Evolutionary conservation across 1,284 basidiomycete genomes (phyloP).

Genomic region (Ganoderma multipileum): DNA sequence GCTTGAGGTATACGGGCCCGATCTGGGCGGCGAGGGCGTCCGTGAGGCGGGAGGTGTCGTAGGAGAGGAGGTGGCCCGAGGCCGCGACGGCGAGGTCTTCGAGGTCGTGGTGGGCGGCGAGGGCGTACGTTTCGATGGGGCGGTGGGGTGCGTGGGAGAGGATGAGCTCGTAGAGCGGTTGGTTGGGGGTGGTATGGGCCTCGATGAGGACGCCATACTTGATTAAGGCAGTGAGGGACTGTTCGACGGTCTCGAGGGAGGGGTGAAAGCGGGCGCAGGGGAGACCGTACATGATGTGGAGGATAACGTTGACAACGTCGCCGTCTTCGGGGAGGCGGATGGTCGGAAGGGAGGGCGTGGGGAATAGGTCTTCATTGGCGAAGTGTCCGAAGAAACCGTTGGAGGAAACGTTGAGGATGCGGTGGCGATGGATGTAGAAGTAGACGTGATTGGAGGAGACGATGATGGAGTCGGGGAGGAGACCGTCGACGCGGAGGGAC

Average conservation of each 20-base stretch:
- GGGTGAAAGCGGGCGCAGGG: conserved; percentile 41
- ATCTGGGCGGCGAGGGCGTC: conserved; percentile 44
- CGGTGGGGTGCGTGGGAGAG: conserved; percentile 40
- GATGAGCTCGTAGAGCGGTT: conserved; percentile 41
- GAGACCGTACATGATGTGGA: conserved; percentile 45
- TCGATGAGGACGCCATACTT: conserved; percentile 40
- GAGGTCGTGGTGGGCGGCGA: conserved; percentile 44
- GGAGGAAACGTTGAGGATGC: conserved; percentile 39
- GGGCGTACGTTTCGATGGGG: conserved; percentile 45
- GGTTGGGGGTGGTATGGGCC: conserved; percentile 27
- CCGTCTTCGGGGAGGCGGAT: conserved; percentile 40
- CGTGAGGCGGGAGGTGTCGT: conserved; percentile 40
- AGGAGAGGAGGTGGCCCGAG: conserved; percentile 45
- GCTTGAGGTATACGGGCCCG: conserved; percentile 48
- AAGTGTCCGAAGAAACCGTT: conserved; percentile 44
- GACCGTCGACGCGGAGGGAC: conserved; percentile 56
- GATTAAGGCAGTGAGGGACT: conserved; percentile 36
- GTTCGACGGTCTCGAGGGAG: conserved; percentile 35
- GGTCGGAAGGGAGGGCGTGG: conserved; percentile 32
- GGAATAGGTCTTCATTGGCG: conserved; percentile 19
- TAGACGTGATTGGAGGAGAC: conserved; percentile 75
- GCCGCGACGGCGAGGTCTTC: conserved; percentile 43
- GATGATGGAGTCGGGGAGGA: conserved; percentile 63
- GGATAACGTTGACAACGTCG: conserved; percentile 43
- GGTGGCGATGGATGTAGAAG: conserved; percentile 50